A percentile compares a stretch with the other conserved stretches of the same genome.
These are phyloP conservation scores for Cornus florida DNA, from an alignment of 148 eudicot genomes.

Conservation along the genomic window DNA sequence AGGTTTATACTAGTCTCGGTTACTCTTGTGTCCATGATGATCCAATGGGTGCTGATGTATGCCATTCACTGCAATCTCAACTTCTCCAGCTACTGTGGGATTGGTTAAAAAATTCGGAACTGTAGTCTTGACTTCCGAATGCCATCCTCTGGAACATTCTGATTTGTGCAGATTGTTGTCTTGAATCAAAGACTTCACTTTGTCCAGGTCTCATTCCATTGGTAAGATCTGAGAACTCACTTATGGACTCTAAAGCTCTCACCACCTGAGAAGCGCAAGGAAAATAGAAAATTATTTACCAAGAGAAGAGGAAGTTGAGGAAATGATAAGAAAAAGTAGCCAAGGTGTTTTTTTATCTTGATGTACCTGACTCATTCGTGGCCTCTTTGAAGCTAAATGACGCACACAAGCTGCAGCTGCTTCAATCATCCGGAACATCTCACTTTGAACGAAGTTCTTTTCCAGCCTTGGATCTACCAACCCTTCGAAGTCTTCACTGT, in stretches of 20 bases:
- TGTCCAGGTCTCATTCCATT: slow-evolving; percentile 98
- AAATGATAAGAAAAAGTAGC: background rate
- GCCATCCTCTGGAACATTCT: slow-evolving; percentile 90
- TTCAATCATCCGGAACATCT: slow-evolving; percentile 90
- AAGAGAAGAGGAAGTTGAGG: background rate
- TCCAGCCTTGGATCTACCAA: slow-evolving; percentile 72
- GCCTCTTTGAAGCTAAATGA: slow-evolving; percentile 85
- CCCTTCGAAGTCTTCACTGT: slow-evolving; percentile 61
- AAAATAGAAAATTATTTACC: no score
- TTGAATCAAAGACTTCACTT: slow-evolving; percentile 64
- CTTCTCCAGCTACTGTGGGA: slow-evolving; percentile 61
- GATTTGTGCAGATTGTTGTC: slow-evolving; percentile 92
- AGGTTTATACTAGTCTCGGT: background rate
- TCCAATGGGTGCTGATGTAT: background rate
- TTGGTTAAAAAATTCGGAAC: slow-evolving; percentile 48
- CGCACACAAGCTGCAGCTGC: slow-evolving; percentile 98
- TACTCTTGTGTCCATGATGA: no score
- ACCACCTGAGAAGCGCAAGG: slow-evolving; percentile 52
- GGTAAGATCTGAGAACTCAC: slow-evolving; percentile 65
- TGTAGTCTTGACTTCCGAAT: slow-evolving; percentile 85
- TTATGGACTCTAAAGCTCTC: slow-evolving; percentile 71
- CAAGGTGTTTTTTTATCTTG: background rate
- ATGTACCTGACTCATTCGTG: slow-evolving; percentile 87
- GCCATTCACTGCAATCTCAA: slow-evolving; percentile 10
- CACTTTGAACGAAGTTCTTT: slow-evolving; percentile 57